These are phyloP conservation scores for Phalaenopsis aphrodite DNA, from an alignment of 106 monocot genomes.

Conservation along the genomic window DNA sequence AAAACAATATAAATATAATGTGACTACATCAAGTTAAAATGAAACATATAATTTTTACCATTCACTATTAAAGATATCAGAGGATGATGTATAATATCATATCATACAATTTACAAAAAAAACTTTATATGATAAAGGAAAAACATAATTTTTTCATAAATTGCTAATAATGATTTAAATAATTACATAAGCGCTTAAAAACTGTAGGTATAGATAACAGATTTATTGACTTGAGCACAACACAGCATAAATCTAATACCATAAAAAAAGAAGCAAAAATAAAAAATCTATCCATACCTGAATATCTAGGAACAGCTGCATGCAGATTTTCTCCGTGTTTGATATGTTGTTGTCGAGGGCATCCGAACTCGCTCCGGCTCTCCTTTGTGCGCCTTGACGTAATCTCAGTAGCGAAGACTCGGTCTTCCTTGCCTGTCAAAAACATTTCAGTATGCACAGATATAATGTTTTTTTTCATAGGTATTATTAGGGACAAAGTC, in stretches of 20 bases:
- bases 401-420: constrained; percentile 82
- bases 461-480: background rate
- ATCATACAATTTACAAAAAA: too few species aligned
- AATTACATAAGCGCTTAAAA: background rate
- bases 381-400: constrained; percentile 82
- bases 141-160: too few species aligned
- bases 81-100: too few species aligned
- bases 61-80: too few species aligned
- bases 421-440: constrained; percentile 69
- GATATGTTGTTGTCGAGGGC: constrained; percentile 67
- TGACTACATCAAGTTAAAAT: too few species aligned
- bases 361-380: constrained; percentile 73
- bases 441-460: background rate
- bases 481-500: background rate
- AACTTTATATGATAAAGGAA: too few species aligned
- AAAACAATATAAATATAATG: too few species aligned
- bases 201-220: background rate
- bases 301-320: constrained; percentile 97
- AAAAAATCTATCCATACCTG: constrained; percentile 41
- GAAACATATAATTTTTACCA: too few species aligned
- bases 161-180: too few species aligned
- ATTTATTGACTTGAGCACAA: too few species aligned
- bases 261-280: background rate
- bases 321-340: constrained; percentile 91
- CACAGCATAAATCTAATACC: background rate